Evolutionary conservation across 2,329 filamentous ascomycete species (phyloP), one percentile per base, ranked within the genome.

Genomic region (Xylariaceae sp.): DNA sequence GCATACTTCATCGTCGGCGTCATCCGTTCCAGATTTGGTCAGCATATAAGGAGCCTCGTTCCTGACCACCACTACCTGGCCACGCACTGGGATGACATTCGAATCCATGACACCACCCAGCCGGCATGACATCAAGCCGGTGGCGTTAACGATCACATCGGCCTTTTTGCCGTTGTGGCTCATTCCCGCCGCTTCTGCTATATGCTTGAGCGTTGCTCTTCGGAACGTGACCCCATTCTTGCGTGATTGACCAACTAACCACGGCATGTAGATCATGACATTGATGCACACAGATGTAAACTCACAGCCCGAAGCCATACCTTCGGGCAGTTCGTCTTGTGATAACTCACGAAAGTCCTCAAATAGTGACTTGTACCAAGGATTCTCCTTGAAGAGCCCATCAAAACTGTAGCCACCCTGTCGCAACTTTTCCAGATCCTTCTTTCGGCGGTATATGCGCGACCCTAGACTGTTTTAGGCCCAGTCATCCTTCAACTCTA

Each of bases 241-340:
- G 19, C 86, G 73, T 61, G 88, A 94, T 66, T 93, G 83, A 1
- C 87, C 85, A 0, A 87, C 71, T 0, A 97, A 81, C 80, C 87
- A 96, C 3, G 87, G 81, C 2, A 96, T 79, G 65, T 96, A 97
- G 43, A 96, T 67, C 32, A 86, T 80, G 0, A 87, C 87, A 67
- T 97, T 96, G 62, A 96, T 91, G 66, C 90, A 96, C 31, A 95
- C 83, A 1, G 87, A 91, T 7, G 79, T 88, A 63, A 93, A 95
- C 41, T 76, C 72, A 38, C 79, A 86, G 18, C 81, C 89, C 9
- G 83, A 85, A 45, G 89, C 83, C 39, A 83, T 77, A 15, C 78
- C 86, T 0, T 68, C 54, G 0, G 79, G 77, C 1, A 95, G 67
- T 51, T 85, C 73, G 9, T 68, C 63, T 26, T 73, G 62, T 4